Evolutionary conservation across 805 yeast species (phyloP).

Genomic region (Candida nitratophila): DNA sequence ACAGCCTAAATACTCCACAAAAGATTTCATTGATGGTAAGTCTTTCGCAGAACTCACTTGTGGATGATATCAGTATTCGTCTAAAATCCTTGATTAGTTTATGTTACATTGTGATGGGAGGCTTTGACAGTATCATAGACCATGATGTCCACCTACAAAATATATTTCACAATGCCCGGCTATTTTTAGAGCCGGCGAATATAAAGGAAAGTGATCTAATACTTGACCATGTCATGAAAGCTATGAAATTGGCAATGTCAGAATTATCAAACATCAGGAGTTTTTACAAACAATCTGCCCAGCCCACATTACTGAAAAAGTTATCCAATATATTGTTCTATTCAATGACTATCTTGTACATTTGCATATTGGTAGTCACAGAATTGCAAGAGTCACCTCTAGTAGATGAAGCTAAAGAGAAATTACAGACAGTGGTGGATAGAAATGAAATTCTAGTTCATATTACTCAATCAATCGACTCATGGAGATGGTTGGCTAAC

Average conservation of each 20-base stretch:
- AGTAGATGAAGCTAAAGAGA: not conserved
- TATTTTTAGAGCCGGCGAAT: not conserved
- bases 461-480: constrained; percentile 46
- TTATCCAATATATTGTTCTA: constrained; percentile 23
- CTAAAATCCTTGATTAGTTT: not conserved
- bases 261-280: constrained; percentile 2
- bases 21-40: not conserved
- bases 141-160: not conserved
- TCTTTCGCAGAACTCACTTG: not conserved
- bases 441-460: constrained; percentile 33
- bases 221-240: not conserved
- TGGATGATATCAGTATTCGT: not conserved
- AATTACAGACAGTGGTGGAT: constrained; percentile 5
- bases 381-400: not conserved
- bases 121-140: constrained; percentile 2
- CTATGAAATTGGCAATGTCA: not conserved
- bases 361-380: not conserved
- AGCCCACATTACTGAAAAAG: constrained; percentile 3
- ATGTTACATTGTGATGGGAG: constrained; percentile 7
- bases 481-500: constrained; percentile 52
- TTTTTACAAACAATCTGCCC: constrained; percentile 1
- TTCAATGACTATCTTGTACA: constrained; percentile 21
- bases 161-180: not conserved
- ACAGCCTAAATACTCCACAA: not conserved
- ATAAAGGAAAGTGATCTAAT: constrained; percentile 4